phyloP scores from a whole-genome alignment of 2,329 filamentous ascomycete species.

The Zasmidium cellare region DNA sequence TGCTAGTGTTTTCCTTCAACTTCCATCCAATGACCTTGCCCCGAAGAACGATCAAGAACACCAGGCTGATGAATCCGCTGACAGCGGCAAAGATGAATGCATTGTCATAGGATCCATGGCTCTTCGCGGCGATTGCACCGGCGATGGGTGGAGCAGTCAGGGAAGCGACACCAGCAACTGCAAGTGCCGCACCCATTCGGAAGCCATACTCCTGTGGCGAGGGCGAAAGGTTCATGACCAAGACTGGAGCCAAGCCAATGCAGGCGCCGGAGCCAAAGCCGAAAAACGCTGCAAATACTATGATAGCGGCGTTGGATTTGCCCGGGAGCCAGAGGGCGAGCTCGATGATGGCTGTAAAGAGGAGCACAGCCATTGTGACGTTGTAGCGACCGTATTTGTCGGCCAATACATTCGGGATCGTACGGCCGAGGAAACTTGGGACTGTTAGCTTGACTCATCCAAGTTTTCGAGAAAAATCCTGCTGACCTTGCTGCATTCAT shows the following conservation, averaged over 20 bases:
- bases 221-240: conserved; percentile 69
- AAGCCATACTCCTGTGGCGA: conserved; percentile 69
- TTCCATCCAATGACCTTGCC: no score
- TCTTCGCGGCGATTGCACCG: conserved; percentile 51
- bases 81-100: conserved; percentile 67
- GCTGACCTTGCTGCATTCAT: conserved; percentile 44
- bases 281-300: conserved; percentile 66
- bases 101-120: conserved; percentile 58
- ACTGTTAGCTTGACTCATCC: no score
- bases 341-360: conserved; percentile 38
- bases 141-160: conserved; percentile 54
- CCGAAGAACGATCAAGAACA: no score
- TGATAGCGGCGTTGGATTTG: conserved; percentile 54
- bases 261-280: conserved; percentile 69
- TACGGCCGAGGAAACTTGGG: conserved; percentile 41
- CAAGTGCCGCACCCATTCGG: conserved; percentile 64
- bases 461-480: no score
- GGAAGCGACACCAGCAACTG: conserved; percentile 62
- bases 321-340: conserved; percentile 59
- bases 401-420: conserved; percentile 41
- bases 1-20: no score
- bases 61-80: conserved; percentile 39
- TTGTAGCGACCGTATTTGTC: conserved; percentile 45
- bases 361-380: conserved; percentile 37
- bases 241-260: conserved; percentile 61